Base-by-base conservation (phyloP, 1,284 basidiomycete genomes). In the Heterobasidion annosum region DNA sequence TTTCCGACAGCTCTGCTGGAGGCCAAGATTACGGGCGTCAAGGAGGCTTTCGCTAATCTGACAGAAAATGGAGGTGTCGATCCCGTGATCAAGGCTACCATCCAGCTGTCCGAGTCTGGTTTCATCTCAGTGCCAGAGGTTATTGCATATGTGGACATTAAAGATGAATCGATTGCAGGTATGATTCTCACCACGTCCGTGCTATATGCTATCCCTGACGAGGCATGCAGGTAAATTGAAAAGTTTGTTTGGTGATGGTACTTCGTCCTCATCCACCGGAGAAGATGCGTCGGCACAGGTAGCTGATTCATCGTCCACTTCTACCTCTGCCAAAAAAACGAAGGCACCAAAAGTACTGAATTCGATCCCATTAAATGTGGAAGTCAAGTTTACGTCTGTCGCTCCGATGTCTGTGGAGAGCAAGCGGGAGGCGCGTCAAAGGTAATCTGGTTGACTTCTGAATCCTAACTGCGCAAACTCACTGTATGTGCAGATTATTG, bases 101-200 rank as follows among this genome's bases (percentile, higher is more conserved):
- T 96, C 52, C 73, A 81, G 19, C 73, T 95, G 40, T 91, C 91
- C 48, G 87, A 92, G 54, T 91, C 89, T 52, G 93, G 92, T 8
- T 85, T 96, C 61, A 72, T 91, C 8, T 83, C 85, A 3, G 84
- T 93, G 19, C 79, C 82, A 25, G 87, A 91, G 44, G 85, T 86
- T 1, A 66, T 92, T 42, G 87, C 82, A 2, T 85, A 78, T 60
- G 82, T 83, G 16, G 88, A 91, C 61, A 78, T 88, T 63, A 92
- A 86, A 63, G 83, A 88, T 54, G 85, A 89, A 12, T 85, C 85
- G 16, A 70, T 92, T 32, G 76, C 85, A 54, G 88, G 88, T 81
- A 67, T 62, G 74, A 32, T 49, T 34, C 25, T 9, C 32, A 8
- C 16, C 9, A 16, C 46, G 33, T 52, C 19, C 25, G 4, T 25